Conservation (phyloP, 192 early-diverging fungal genomes). For the Entophlyctis luteolus region DNA sequence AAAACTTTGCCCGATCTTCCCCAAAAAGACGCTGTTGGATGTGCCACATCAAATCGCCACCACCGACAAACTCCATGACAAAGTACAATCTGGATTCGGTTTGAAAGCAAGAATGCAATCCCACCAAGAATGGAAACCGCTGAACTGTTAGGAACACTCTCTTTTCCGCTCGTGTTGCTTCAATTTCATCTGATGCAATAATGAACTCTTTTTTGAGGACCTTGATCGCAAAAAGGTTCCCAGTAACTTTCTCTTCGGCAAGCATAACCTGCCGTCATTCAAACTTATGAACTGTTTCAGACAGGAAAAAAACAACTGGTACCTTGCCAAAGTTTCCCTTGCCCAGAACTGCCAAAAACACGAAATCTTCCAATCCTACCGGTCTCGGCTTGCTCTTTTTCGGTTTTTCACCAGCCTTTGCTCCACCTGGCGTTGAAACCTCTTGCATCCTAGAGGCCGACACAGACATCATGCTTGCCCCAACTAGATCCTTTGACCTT, state of each 20-base stretch:
- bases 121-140: constrained; percentile 89
- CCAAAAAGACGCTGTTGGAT: constrained; percentile 89
- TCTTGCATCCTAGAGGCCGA: not conserved
- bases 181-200: constrained; percentile 96
- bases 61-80: constrained; percentile 96
- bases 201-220: constrained; percentile 98
- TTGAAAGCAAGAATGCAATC: constrained; percentile 24
- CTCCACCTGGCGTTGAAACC: not conserved
- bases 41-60: constrained; percentile 99
- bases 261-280: constrained; percentile 84
- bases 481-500: not conserved
- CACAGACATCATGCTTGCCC: not conserved
- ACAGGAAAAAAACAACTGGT: not conserved
- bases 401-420: not conserved
- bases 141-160: constrained; percentile 82
- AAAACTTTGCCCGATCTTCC: constrained; percentile 90
- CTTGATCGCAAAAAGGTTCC: constrained; percentile 91
- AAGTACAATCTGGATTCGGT: constrained; percentile 61
- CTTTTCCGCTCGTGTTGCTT: constrained; percentile 91
- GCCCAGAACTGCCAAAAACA: constrained; percentile 89
- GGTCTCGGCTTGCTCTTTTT: constrained; percentile 38
- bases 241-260: constrained; percentile 81
- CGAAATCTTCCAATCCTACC: constrained; percentile 88
- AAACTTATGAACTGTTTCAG: not conserved
- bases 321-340: constrained; percentile 99